Conservation (phyloP, 116 monocot species). For the Cymodocea nodosa region DNA sequence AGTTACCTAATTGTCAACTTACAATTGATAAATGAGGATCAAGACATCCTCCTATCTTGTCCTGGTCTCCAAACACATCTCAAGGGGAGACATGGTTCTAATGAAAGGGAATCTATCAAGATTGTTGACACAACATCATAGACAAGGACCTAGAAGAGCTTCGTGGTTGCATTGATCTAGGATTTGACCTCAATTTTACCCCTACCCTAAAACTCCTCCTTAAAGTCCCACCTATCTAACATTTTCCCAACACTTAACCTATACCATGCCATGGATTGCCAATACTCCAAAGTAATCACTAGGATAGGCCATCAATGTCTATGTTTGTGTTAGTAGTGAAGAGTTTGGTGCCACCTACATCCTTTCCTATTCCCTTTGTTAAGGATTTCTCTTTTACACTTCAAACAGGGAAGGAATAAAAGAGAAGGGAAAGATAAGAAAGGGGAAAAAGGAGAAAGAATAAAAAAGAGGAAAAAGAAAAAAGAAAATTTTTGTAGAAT, state of each 20-base stretch:
- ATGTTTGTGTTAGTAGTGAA: too few species aligned
- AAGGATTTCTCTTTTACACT: too few species aligned
- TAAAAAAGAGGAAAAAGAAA: too few species aligned
- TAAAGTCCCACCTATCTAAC: slow-evolving; percentile 4
- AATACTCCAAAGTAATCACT: not conserved
- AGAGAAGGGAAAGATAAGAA: not conserved
- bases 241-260: slow-evolving; percentile 19
- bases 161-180: slow-evolving; percentile 37
- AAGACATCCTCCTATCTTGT: not conserved
- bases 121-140: slow-evolving; percentile 15
- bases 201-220: not conserved
- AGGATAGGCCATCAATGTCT: not conserved
- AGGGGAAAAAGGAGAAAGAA: not conserved
- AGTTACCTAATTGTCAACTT: too few species aligned
- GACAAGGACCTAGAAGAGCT: slow-evolving; percentile 41
- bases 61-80: slow-evolving; percentile 30
- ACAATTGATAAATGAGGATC: too few species aligned
- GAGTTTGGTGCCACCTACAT: too few species aligned
- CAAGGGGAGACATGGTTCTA: slow-evolving; percentile 29
- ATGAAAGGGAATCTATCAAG: slow-evolving; percentile 16
- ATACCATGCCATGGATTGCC: slow-evolving; percentile 17
- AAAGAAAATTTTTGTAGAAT: too few species aligned
- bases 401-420: too few species aligned
- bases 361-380: too few species aligned
- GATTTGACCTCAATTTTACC: slow-evolving; percentile 11